Conservation (phyloP, 23 red algal species). For the Gracilaria domingensis region DNA sequence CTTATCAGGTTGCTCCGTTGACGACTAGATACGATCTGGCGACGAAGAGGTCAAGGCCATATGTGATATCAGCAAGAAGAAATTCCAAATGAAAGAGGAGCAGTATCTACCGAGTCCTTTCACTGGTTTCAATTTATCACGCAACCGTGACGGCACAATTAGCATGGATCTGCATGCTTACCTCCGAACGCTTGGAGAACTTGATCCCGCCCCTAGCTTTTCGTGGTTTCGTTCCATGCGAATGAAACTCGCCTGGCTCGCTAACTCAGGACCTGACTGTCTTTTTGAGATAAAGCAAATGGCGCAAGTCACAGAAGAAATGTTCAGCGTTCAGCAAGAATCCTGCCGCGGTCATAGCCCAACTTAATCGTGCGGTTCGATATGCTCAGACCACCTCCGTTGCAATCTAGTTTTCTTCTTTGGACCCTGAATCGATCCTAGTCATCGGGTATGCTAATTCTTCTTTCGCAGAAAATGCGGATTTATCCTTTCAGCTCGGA, state of each 20-base stretch:
- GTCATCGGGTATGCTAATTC: background rate
- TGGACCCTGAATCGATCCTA: background rate
- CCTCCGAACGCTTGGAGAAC: background rate
- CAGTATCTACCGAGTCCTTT: background rate
- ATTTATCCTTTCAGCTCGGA: background rate
- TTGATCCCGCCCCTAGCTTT: background rate
- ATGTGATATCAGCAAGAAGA: background rate
- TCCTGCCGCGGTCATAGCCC: background rate
- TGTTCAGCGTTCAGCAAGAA: background rate
- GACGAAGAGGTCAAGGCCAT: background rate
- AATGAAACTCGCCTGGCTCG: constrained; percentile 10
- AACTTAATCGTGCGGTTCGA: background rate
- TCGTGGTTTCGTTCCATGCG: background rate
- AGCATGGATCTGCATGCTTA: background rate
- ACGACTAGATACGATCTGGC: constrained; percentile 23
- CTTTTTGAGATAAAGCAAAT: background rate
- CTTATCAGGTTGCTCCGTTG: constrained; percentile 9
- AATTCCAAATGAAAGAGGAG: constrained; percentile 22
- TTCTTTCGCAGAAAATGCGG: background rate
- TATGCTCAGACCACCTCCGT: background rate
- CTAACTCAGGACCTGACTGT: background rate
- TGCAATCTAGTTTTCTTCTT: background rate
- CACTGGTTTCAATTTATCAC: background rate
- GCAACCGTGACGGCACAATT: background rate
- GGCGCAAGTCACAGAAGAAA: background rate